phyloP scores from a whole-genome alignment of 169 alveolate species.

The Miamiensis avidus region DNA sequence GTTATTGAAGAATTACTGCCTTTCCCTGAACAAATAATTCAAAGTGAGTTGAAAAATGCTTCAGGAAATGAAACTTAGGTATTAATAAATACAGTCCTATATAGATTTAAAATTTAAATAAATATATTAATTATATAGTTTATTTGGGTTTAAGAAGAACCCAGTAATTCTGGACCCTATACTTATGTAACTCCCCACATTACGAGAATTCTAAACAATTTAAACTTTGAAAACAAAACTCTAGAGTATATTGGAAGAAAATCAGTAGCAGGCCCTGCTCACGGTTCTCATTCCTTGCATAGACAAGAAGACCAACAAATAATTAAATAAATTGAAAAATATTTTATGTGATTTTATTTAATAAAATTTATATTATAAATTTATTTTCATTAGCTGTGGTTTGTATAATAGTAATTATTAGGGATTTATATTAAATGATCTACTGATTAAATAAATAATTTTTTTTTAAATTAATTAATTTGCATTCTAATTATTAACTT shows the following conservation, averaged over 20 bases:
- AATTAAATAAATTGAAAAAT: too few species aligned
- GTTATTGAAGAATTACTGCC: conserved; percentile 77
- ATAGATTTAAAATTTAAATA: too few species aligned
- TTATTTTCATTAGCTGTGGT: too few species aligned
- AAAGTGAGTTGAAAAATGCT: conserved; percentile 15
- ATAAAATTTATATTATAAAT: too few species aligned
- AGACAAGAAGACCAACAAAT: neutral
- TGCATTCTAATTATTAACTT: too few species aligned
- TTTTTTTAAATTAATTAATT: too few species aligned
- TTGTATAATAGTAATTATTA: too few species aligned
- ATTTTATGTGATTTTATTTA: too few species aligned
- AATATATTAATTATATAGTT: conserved; percentile 36
- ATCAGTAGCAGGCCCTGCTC: neutral
- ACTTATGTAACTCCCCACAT: conserved; percentile 61
- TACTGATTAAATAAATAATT: too few species aligned
- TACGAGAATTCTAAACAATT: conserved; percentile 33
- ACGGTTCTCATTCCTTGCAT: neutral
- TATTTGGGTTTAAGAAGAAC: conserved; percentile 94
- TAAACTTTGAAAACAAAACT: conserved; percentile 22
- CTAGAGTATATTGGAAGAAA: conserved; percentile 54
- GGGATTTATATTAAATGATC: too few species aligned
- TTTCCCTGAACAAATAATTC: conserved; percentile 64
- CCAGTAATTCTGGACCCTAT: conserved; percentile 90
- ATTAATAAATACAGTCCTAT: conserved; percentile 3
- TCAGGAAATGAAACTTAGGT: neutral